These are phyloP conservation scores for Moesziomyces antarcticus DNA, from an alignment of 1,284 basidiomycete species.

Conservation along the genomic window DNA sequence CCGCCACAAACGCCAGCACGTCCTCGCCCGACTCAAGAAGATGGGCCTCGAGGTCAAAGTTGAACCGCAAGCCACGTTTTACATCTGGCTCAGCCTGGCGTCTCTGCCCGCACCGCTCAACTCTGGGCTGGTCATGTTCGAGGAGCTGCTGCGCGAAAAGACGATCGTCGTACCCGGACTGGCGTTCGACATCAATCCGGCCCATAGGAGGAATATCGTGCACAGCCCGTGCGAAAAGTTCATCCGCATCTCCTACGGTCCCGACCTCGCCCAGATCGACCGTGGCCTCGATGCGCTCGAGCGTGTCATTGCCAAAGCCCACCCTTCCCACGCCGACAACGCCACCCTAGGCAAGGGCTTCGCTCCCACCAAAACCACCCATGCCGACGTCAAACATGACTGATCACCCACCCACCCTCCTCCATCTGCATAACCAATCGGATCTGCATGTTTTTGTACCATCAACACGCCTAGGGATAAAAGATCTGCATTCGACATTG, in stretches of 20 bases:
- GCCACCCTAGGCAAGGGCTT: constrained; percentile 62
- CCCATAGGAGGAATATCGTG: constrained; percentile 77
- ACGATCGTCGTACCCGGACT: constrained; percentile 85
- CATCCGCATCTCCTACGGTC: constrained; percentile 77
- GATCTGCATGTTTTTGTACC: background rate
- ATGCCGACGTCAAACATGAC: constrained; percentile 29
- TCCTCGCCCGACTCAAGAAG: constrained; percentile 80
- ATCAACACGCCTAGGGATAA: background rate
- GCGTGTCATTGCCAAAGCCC: constrained; percentile 78
- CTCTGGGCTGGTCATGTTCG: constrained; percentile 92
- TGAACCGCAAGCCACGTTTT: constrained; percentile 72
- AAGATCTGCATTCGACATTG: background rate
- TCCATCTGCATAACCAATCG: background rate
- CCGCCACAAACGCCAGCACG: constrained; percentile 88
- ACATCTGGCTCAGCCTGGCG: constrained; percentile 89
- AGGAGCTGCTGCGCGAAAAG: constrained; percentile 89
- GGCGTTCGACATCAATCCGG: constrained; percentile 78
- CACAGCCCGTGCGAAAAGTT: constrained; percentile 75
- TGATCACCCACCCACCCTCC: background rate
- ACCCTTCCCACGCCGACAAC: constrained; percentile 66
- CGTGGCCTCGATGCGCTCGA: constrained; percentile 84
- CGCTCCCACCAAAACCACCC: constrained; percentile 22
- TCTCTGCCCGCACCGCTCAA: constrained; percentile 81
- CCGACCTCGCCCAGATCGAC: constrained; percentile 82
- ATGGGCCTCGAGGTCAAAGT: constrained; percentile 69